Conservation (phyloP, 2,329 filamentous ascomycete species). For the Verticillium nubilum region DNA sequence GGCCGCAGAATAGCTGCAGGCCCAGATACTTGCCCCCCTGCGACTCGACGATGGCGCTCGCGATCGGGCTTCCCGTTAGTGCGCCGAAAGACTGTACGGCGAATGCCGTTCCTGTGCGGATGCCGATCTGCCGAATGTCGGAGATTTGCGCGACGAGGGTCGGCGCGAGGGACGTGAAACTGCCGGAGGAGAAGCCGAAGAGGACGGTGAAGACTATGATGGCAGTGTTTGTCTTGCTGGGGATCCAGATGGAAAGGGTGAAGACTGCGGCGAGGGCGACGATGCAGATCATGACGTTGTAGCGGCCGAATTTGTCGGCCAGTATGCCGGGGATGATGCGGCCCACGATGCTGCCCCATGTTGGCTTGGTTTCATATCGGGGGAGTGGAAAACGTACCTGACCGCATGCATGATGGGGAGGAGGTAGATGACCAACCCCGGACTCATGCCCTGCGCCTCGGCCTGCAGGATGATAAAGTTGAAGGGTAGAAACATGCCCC, state of each 20-base stretch:
- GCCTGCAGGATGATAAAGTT: slow-evolving; percentile 48
- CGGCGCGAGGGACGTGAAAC: slow-evolving; percentile 58
- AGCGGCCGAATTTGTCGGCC: slow-evolving; percentile 39
- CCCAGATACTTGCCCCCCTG: slow-evolving; percentile 50
- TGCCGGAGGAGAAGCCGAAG: slow-evolving; percentile 65
- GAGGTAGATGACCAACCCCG: slow-evolving; percentile 37
- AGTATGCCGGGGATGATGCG: slow-evolving; percentile 45
- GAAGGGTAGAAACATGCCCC: slow-evolving; percentile 49
- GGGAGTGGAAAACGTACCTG: slow-evolving; percentile 26
- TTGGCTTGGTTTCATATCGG: too few relatives aligned
- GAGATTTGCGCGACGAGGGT: slow-evolving; percentile 66
- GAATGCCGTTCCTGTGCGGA: slow-evolving; percentile 60
- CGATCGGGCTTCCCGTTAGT: slow-evolving; percentile 63
- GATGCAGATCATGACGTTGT: slow-evolving; percentile 46
- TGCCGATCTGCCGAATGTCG: slow-evolving; percentile 64
- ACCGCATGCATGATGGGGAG: slow-evolving; percentile 53
- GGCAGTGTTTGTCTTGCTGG: slow-evolving; percentile 43
- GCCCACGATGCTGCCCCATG: slow-evolving; percentile 35
- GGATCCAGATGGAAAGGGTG: slow-evolving; percentile 42
- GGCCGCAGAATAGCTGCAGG: slow-evolving; percentile 61
- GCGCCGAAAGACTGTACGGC: slow-evolving; percentile 57
- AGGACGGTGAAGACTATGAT: slow-evolving; percentile 61
- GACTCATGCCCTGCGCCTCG: slow-evolving; percentile 33
- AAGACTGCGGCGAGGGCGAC: slow-evolving; percentile 41
- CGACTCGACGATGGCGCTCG: slow-evolving; percentile 50